phyloP scores from a whole-genome alignment of 306 rosid species.

The Fragaria ananassa region DNA sequence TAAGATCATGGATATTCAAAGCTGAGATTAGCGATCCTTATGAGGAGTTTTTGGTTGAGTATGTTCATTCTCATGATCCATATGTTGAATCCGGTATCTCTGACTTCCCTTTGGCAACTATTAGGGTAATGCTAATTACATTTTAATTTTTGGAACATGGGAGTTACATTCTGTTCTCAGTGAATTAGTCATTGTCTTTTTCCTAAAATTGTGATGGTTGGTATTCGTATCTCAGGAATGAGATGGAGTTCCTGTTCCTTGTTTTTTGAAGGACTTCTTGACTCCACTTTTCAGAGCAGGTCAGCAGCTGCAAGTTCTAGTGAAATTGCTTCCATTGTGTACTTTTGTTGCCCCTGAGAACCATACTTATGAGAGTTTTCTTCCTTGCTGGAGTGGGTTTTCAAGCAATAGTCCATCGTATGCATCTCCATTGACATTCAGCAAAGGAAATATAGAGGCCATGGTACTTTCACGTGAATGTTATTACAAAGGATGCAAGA shows the following conservation, averaged over 20 bases:
- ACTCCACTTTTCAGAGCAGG: conserved; percentile 91
- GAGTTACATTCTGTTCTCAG: conserved; percentile 16
- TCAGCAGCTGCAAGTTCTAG: conserved; percentile 88
- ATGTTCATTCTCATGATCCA: conserved; percentile 29
- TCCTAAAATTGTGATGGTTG: conserved; percentile 32
- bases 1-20: conserved; percentile 92
- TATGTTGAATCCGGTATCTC: conserved; percentile 38
- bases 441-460: conserved; percentile 53
- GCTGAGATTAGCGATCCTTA: conserved; percentile 94
- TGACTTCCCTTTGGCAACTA: conserved; percentile 52
- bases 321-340: conserved; percentile 81
- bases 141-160: conserved; percentile 7
- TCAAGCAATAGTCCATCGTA: conserved; percentile 42
- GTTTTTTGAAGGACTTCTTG: conserved; percentile 60
- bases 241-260: conserved; percentile 76
- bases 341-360: conserved; percentile 47
- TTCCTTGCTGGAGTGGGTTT: conserved; percentile 84
- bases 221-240: conserved; percentile 58
- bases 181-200: conserved; percentile 21
- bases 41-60: conserved; percentile 73
- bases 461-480: conserved; percentile 55
- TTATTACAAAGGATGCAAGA: conserved; percentile 71
- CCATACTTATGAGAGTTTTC: conserved; percentile 62
- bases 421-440: conserved; percentile 61
- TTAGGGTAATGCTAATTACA: conserved; percentile 54